phyloP scores from a whole-genome alignment of 2,329 filamentous ascomycete species.

The Hypoxylon sp. region DNA sequence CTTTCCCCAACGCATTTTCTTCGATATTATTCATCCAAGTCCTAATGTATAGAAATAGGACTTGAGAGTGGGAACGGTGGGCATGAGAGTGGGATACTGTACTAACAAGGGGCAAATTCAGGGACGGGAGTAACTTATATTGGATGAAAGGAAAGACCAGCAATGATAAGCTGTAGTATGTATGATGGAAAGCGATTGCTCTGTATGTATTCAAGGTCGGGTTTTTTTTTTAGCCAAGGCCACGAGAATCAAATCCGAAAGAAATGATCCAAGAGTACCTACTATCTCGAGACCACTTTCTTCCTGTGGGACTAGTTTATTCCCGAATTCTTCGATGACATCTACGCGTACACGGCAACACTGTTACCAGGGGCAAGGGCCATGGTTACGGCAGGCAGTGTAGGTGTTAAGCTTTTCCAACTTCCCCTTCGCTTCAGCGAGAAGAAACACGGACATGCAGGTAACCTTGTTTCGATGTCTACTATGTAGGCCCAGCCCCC shows the following conservation, averaged over 20 bases:
- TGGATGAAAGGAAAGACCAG: conserved; percentile 14
- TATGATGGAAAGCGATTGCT: conserved; percentile 35
- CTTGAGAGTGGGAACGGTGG: conserved; percentile 20
- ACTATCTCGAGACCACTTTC: neutral
- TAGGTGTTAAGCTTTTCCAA: conserved; percentile 21
- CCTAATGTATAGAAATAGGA: conserved; percentile 43
- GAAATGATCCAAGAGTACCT: conserved; percentile 16
- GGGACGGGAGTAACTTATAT: conserved; percentile 16
- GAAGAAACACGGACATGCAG: conserved; percentile 34
- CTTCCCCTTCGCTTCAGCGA: conserved; percentile 21
- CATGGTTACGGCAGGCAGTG: neutral
- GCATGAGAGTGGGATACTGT: conserved; percentile 22
- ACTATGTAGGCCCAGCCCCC: conserved; percentile 25
- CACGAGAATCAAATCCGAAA: conserved; percentile 27
- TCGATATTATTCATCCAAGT: conserved; percentile 30
- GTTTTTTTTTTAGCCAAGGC: conserved; percentile 12
- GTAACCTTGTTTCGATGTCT: conserved; percentile 41
- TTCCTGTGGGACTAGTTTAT: neutral
- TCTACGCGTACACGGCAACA: conserved; percentile 2
- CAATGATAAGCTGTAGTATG: conserved; percentile 22
- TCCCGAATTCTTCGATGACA: neutral
- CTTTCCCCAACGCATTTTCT: conserved; percentile 23
- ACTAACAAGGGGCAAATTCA: conserved; percentile 22
- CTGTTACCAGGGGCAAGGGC: neutral
- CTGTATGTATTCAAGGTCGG: conserved; percentile 22